Percentiles rank a stretch among this genome's conserved stretches.
Evolutionary conservation across 2,329 filamentous ascomycete genomes (phyloP).

Genomic region (Epichloe hybrida): DNA sequence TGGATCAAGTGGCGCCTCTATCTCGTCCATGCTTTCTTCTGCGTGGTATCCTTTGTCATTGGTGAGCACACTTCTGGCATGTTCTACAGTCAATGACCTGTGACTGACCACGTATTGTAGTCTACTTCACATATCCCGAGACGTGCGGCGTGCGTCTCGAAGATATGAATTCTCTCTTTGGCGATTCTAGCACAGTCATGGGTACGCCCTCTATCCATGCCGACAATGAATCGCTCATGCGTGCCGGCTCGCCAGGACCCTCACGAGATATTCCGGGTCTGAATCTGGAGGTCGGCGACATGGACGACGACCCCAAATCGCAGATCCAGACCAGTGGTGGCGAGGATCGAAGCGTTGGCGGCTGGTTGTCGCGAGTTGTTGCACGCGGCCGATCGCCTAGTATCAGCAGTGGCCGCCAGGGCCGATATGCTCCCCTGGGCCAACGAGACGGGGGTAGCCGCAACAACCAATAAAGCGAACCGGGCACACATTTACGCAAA

Average conservation of each 20-base stretch:
- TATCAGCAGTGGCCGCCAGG: slow-evolving; percentile 23
- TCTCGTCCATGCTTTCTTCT: slow-evolving; percentile 92
- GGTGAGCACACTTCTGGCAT: slow-evolving; percentile 44
- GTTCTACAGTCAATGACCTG: background rate
- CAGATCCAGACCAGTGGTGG: slow-evolving; percentile 19
- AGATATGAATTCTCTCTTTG: slow-evolving; percentile 92
- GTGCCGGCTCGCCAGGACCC: slow-evolving; percentile 54
- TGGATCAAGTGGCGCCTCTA: slow-evolving; percentile 90
- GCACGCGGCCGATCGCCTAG: slow-evolving; percentile 25
- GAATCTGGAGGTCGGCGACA: slow-evolving; percentile 60
- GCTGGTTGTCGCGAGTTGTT: slow-evolving; percentile 33
- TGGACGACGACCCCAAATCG: slow-evolving; percentile 35
- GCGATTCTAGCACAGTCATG: slow-evolving; percentile 75
- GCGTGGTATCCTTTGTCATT: slow-evolving; percentile 85
- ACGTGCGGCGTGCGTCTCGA: slow-evolving; percentile 90
- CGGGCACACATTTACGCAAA: slow-evolving; percentile 10
- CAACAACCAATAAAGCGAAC: slow-evolving; percentile 12
- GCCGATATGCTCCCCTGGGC: slow-evolving; percentile 28
- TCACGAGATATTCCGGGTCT: slow-evolving; percentile 65
- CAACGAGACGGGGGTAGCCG: slow-evolving; percentile 25
- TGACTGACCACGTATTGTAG: slow-evolving; percentile 30
- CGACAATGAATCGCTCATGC: slow-evolving; percentile 73
- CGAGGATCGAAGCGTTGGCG: slow-evolving; percentile 31
- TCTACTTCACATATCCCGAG: slow-evolving; percentile 96
- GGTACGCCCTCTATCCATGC: slow-evolving; percentile 59